Evolutionary conservation across 768 basidiomycete genomes (phyloP), one percentile per base, ranked within the genome.

Genomic region (Boletus rufocinnamomeus): DNA sequence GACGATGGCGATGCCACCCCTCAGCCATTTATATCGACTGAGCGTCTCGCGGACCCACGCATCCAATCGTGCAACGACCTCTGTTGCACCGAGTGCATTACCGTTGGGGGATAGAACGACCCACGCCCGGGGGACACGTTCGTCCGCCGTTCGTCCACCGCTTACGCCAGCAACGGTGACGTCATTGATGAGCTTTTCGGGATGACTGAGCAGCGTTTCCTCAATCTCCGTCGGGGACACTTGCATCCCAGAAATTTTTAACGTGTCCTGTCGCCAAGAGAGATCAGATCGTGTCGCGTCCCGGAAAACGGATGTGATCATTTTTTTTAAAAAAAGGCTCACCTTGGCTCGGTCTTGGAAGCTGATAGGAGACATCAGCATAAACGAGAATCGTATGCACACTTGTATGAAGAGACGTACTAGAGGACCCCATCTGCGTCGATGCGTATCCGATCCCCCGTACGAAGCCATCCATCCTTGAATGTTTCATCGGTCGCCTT

Each of bases 171-270:
- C 88, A 17, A 93, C 91, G 2, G 80, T 78, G 14, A 77, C 87
- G 60, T 93, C 91, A 10, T 68, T 72, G 58, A 92, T 81, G 48
- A 91, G 77, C 19, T 75, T 75, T 9, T 79, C 79, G 0, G 89
- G 87, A 40, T 92, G 83, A 0, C 76, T 77, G 21, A 86, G 77
- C 2, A 93, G 73, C 25, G 79, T 80, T 28, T 83, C 77, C 68
- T 93, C 91, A 52, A 93, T 87, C 67, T 93, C 91, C 19, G 82
- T 80, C 1, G 91, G 91, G 0, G 91, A 90, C 0, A 93, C 91
- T 71, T 93, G 91, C 50, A 77, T 77, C 4, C 91, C 91, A 0
- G 88, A 90, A 4, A 93, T 80, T 67, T 93, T 93, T 23, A 93
- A 77, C 0, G 84, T 91, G 66, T 93, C 91, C 85, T 90, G 27